Base-by-base conservation (phyloP, 768 basidiomycete species). In the Porphyrellus cyaneotinctus region DNA sequence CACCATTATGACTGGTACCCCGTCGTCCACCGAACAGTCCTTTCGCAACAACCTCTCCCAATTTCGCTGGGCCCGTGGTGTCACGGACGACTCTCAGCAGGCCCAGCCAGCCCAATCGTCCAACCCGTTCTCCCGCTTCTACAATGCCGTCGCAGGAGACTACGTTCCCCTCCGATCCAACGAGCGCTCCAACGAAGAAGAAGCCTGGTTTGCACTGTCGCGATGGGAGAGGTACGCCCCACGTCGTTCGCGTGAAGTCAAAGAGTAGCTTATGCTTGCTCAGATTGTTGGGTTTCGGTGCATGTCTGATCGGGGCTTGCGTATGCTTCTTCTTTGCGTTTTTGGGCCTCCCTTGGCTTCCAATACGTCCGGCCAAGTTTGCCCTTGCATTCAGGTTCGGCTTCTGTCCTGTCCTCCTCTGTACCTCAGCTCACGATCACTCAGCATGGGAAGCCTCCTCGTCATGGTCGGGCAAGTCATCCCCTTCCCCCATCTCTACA, bases 401-500 rank as follows among this genome's bases (percentile, higher is more conserved):
- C 28, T 9, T 7, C 13, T 6, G 3, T 35, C 6, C 14, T 41
- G 6, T 11, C 3, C 17, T 13, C 14, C 0, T 37, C 15, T 1
- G 0, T 22, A 4, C 4, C 10, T 14, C 12, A 15, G 23, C 33
- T 35, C n/a, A 49, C 9, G 43, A n/a, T 15, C n/a, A 1, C 23
- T 2, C 46, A 53, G 91, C 64, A 73, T 95, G 51, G 94, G 94
- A 33, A 91, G 89, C 58, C 72, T 93, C 53, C 81, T 99, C 28
- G 95, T 98, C 68, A 98, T 99, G 95, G 85, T 91, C 65, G 97
- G 93, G n/a, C n/a, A n/a, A n/a, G n/a, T n/a, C n/a, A n/a, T n/a
- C n/a, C n/a, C n/a, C n/a, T n/a, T n/a, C n/a, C n/a, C n/a, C n/a
- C n/a, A n/a, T n/a, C n/a, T n/a, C n/a, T n/a, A n/a, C n/a, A n/a